Base-by-base conservation (phyloP, 768 basidiomycete species). In the Gymnopilus junonius region DNA sequence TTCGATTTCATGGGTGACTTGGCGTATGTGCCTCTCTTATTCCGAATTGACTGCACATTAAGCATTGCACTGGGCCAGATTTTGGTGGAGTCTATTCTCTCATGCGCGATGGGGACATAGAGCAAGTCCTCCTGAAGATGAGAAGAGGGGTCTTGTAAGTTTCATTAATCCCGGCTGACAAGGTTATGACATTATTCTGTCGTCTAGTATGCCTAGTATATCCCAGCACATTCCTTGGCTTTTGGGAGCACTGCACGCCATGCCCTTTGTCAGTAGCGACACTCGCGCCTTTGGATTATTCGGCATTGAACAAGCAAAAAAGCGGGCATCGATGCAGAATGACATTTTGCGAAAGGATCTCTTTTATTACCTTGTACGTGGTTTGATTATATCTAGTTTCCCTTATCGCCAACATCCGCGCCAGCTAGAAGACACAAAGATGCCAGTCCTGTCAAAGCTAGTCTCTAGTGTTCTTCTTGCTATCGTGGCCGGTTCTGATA, bases 1-100 rank as follows among this genome's bases (percentile, higher is more conserved):
- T 76, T 74, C 61, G 78, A 81, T 67, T 71, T 79, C 34, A 76
- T 79, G 73, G 75, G 77, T 17, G 80, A 81, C 62, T 66, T 78
- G 25, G 77, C 75, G 77, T 80, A 62, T 42, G 73, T 62, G n/a
- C 31, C 51, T 21, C 23, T 17, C 58, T 23, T 8, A 12, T 35
- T 39, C n/a, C 10, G 15, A 25, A 15, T 25, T 35, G 21, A 21
- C 27, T 21, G 6, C 14, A 7, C 35, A 46, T 37, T 55, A 23
- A 17, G 46, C 39, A 23, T 65, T 35, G 12, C 6, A 17, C 20
- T 40, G 77, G 77, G 3, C n/a, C n/a, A n/a, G n/a, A n/a, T n/a
- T 77, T 76, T 45, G 76, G 76, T 5, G 75, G 74, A 17, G 71
- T 74, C 11, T 72, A 69, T 56, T 71, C 73, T 12, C 66, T 76